These are phyloP conservation scores for Grigorovia jiainica DNA, from an alignment of 805 yeast genomes.

Conservation along the genomic window DNA sequence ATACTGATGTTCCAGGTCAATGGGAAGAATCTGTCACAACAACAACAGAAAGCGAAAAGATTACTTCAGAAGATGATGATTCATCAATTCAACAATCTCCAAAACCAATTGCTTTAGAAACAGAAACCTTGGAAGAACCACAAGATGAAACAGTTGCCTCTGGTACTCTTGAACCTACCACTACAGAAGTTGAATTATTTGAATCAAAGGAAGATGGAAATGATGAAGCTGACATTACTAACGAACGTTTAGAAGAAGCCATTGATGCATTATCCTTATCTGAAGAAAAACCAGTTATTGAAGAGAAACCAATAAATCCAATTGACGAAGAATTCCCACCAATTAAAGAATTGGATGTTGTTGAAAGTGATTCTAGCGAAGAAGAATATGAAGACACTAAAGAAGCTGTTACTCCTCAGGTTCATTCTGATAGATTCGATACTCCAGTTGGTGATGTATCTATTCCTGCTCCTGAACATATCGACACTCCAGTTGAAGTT, in stretches of 20 bases:
- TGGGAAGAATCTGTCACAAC: conserved; percentile 5
- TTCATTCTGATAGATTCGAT: conserved; percentile 1
- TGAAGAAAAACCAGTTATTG: conserved; percentile 8
- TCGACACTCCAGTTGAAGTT: conserved; percentile 7
- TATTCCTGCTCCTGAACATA: neutral
- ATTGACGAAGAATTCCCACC: conserved; percentile 52
- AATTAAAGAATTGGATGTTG: conserved; percentile 44
- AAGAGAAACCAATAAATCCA: conserved; percentile 5
- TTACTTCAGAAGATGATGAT: conserved; percentile 7
- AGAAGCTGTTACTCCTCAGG: conserved; percentile 5
- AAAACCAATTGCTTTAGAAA: conserved; percentile 10
- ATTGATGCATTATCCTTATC: conserved; percentile 6
- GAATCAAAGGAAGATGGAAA: conserved; percentile 3
- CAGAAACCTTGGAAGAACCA: conserved; percentile 2
- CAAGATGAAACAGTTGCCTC: conserved; percentile 1
- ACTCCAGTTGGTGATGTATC: neutral
- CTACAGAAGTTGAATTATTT: conserved; percentile 7
- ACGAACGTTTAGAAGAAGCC: conserved; percentile 3
- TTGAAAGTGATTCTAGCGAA: conserved; percentile 42
- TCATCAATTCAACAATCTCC: conserved; percentile 12
- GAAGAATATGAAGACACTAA: conserved; percentile 19
- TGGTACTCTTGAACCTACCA: conserved; percentile 6
- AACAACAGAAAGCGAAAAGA: neutral
- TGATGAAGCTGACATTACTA: conserved; percentile 2
- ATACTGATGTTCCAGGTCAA: conserved; percentile 10